Evolutionary conservation across 2,329 filamentous ascomycete species (phyloP).

Genomic region (Cladophialophora bantiana): DNA sequence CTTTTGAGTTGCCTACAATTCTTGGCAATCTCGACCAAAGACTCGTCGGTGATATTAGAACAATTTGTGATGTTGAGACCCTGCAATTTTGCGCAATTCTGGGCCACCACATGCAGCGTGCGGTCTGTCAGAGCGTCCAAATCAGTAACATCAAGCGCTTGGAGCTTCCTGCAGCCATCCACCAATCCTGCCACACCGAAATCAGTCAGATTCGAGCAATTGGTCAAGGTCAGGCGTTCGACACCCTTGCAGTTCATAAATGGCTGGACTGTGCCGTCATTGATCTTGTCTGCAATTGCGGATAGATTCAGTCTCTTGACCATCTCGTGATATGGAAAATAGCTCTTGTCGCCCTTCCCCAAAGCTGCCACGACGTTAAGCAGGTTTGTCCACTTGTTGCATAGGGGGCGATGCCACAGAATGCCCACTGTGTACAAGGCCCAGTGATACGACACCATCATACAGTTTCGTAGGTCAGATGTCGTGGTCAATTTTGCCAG

Average conservation of each 20-base stretch:
- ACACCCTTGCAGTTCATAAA: constrained; percentile 86
- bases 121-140: constrained; percentile 80
- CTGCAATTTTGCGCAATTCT: constrained; percentile 83
- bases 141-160: constrained; percentile 89
- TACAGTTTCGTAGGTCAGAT: constrained; percentile 80
- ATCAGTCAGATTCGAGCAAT: constrained; percentile 85
- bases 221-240: constrained; percentile 90
- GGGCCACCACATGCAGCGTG: constrained; percentile 78
- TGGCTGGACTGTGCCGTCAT: constrained; percentile 85
- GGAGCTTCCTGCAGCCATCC: constrained; percentile 76
- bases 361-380: constrained; percentile 76
- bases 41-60: constrained; percentile 82
- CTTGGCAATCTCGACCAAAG: constrained; percentile 78
- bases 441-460: constrained; percentile 95
- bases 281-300: constrained; percentile 75
- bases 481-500: constrained; percentile 82
- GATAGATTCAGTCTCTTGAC: constrained; percentile 93
- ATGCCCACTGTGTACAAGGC: constrained; percentile 89
- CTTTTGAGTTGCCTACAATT: constrained; percentile 87
- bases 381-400: constrained; percentile 84
- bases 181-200: constrained; percentile 80
- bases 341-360: constrained; percentile 69
- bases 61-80: constrained; percentile 93
- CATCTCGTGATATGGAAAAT: constrained; percentile 87
- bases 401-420: constrained; percentile 92